phyloP scores from a whole-genome alignment of 805 yeast species.

The Sugiyamaella floridensis region DNA sequence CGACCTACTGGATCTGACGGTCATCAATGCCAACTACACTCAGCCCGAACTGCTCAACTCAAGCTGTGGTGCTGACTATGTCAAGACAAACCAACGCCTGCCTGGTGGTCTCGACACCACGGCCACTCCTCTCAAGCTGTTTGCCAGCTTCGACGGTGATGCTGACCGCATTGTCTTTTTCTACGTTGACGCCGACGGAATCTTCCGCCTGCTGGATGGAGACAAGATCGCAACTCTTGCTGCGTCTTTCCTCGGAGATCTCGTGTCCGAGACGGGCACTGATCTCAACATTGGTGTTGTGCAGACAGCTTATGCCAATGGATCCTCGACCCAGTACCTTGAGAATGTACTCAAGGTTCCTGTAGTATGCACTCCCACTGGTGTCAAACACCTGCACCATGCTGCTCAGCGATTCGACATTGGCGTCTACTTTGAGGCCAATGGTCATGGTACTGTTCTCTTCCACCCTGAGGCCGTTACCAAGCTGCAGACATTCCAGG shows the following conservation, averaged over 20 bases:
- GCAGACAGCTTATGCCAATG: slow-evolving; percentile 98
- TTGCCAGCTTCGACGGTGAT: slow-evolving; percentile 92
- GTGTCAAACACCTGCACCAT: slow-evolving; percentile 94
- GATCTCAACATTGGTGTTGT: slow-evolving; percentile 63
- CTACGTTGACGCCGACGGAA: slow-evolving; percentile 30
- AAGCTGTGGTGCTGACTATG: slow-evolving; percentile 92
- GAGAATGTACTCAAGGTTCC: slow-evolving; percentile 58
- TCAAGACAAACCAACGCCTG: slow-evolving; percentile 76
- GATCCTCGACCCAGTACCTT: slow-evolving; percentile 73
- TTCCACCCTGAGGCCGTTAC: slow-evolving; percentile 52
- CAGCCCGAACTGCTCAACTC: slow-evolving; percentile 58
- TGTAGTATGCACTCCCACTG: slow-evolving; percentile 86
- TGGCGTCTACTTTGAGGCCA: slow-evolving; percentile 96
- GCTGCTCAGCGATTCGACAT: slow-evolving; percentile 79
- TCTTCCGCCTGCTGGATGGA: slow-evolving; percentile 60
- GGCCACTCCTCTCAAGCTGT: slow-evolving; percentile 40
- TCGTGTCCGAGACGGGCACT: slow-evolving; percentile 41
- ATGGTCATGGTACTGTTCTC: slow-evolving; percentile 96
- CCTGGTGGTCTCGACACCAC: slow-evolving; percentile 50
- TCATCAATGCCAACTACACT: slow-evolving; percentile 47
- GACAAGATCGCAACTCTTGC: slow-evolving; percentile 86
- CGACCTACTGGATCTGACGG: slow-evolving; percentile 35
- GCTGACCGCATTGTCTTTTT: slow-evolving; percentile 90
- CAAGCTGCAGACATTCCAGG: slow-evolving; percentile 32
- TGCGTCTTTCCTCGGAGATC: slow-evolving; percentile 53